Evolutionary conservation across 805 yeast species (phyloP).

Genomic region (Barnettozyma populi): DNA sequence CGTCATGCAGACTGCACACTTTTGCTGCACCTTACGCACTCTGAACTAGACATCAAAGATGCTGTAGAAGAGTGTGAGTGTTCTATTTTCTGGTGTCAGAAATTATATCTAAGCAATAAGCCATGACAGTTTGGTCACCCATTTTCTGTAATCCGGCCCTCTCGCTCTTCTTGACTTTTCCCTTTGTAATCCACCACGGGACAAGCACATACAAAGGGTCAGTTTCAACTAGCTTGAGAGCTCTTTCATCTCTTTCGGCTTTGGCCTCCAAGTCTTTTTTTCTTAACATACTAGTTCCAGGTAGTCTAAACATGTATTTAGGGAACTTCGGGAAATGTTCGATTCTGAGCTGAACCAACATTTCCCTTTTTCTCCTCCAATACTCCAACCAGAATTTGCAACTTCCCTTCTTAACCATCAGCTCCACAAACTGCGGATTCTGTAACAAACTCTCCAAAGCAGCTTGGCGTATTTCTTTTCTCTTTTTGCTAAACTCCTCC

Average conservation of each 20-base stretch:
- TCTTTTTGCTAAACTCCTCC: not conserved
- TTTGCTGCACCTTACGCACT: too few relatives aligned
- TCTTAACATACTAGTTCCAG: too few relatives aligned
- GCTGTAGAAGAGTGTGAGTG: too few relatives aligned
- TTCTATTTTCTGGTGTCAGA: too few relatives aligned
- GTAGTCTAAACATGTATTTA: too few relatives aligned
- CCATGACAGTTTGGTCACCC: not conserved
- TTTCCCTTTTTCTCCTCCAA: not conserved
- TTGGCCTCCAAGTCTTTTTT: not conserved
- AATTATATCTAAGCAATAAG: not conserved
- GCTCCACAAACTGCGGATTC: not conserved
- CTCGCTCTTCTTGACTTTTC: not conserved
- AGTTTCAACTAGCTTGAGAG: not conserved
- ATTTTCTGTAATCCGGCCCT: not conserved
- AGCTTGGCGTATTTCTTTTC: not conserved
- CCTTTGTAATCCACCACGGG: not conserved
- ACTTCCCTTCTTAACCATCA: not conserved
- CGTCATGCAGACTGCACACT: not conserved
- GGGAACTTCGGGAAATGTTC: not conserved
- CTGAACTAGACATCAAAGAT: too few relatives aligned
- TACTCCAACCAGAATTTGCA: not conserved
- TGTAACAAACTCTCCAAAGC: not conserved
- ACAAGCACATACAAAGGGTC: not conserved
- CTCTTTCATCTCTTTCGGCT: not conserved
- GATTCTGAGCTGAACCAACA: not conserved